phyloP scores from a whole-genome alignment of 2,329 filamentous ascomycete genomes.

The Aspergillus neoniger region DNA sequence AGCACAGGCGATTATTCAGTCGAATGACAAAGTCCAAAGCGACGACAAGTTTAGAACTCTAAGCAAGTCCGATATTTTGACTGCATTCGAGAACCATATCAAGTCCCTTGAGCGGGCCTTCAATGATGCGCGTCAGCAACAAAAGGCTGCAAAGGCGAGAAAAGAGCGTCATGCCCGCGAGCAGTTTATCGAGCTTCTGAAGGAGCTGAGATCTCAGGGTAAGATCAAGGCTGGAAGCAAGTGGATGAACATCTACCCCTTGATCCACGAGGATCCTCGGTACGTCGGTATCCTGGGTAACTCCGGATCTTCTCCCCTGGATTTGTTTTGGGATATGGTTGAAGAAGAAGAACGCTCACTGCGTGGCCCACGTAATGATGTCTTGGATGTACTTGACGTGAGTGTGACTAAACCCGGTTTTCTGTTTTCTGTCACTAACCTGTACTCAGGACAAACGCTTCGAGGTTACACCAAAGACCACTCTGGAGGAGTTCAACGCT shows the following conservation, averaged over 20 bases:
- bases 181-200: constrained; percentile 71
- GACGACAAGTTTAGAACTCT: constrained; percentile 85
- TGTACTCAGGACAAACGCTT: constrained; percentile 75
- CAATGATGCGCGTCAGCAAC: constrained; percentile 85
- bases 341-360: constrained; percentile 92
- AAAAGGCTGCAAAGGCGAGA: constrained; percentile 78
- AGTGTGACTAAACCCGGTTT: constrained; percentile 37
- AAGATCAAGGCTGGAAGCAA: constrained; percentile 88
- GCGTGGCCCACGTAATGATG: constrained; percentile 76
- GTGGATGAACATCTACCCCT: constrained; percentile 77
- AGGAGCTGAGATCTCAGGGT: constrained; percentile 71
- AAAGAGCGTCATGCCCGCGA: constrained; percentile 86
- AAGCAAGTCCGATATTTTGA: constrained; percentile 85
- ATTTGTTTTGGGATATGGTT: constrained; percentile 93
- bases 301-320: constrained; percentile 78
- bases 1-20: constrained; percentile 78
- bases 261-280: constrained; percentile 77
- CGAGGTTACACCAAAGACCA: constrained; percentile 83
- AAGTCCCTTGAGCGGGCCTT: constrained; percentile 86
- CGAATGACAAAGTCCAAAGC: constrained; percentile 72
- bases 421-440: constrained; percentile 38
- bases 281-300: constrained; percentile 84
- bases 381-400: constrained; percentile 86
- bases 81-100: constrained; percentile 92
- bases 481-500: constrained; percentile 82